These are phyloP conservation scores for Amphirosellinia nigrospora DNA, from an alignment of 495 filamentous ascomycete species.

Conservation along the genomic window DNA sequence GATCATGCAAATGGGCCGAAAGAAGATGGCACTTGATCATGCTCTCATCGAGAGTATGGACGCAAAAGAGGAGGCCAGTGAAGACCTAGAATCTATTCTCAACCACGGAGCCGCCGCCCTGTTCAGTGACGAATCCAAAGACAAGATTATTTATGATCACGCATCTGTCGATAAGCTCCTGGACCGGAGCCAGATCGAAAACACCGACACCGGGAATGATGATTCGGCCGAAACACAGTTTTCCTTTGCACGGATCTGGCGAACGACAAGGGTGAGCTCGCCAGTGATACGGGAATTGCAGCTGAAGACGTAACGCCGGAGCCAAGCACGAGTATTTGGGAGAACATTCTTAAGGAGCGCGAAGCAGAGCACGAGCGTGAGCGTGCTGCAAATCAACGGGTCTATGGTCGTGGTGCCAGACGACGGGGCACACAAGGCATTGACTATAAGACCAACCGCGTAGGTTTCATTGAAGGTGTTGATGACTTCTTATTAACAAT, in stretches of 20 bases:
- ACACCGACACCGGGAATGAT: conserved; percentile 62
- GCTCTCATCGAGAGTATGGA: conserved; percentile 91
- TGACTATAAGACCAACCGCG: conserved; percentile 42
- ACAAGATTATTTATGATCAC: conserved; percentile 75
- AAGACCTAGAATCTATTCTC: conserved; percentile 87
- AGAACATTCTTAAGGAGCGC: conserved; percentile 81
- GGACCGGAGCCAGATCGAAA: conserved; percentile 81
- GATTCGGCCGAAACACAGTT: conserved; percentile 77
- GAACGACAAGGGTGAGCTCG: conserved; percentile 65
- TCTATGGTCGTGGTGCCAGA: conserved; percentile 83
- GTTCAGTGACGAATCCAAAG: conserved; percentile 73
- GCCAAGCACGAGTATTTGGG: conserved; percentile 75
- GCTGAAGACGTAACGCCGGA: conserved; percentile 64
- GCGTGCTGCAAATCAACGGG: conserved; percentile 65
- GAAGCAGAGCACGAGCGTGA: conserved; percentile 77
- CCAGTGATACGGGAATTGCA: conserved; percentile 50
- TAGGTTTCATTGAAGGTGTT: conserved; percentile 41
- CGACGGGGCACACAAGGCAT: conserved; percentile 46
- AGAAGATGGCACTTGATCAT: conserved; percentile 93
- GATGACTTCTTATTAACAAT: conserved; percentile 35
- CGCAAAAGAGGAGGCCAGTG: conserved; percentile 70
- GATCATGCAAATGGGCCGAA: conserved; percentile 93
- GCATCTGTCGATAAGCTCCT: conserved; percentile 85
- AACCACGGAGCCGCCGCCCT: conserved; percentile 85
- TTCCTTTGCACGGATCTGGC: conserved; percentile 90